Conservation (phyloP, 768 basidiomycete genomes). For the Leucosporidium scottii region DNA sequence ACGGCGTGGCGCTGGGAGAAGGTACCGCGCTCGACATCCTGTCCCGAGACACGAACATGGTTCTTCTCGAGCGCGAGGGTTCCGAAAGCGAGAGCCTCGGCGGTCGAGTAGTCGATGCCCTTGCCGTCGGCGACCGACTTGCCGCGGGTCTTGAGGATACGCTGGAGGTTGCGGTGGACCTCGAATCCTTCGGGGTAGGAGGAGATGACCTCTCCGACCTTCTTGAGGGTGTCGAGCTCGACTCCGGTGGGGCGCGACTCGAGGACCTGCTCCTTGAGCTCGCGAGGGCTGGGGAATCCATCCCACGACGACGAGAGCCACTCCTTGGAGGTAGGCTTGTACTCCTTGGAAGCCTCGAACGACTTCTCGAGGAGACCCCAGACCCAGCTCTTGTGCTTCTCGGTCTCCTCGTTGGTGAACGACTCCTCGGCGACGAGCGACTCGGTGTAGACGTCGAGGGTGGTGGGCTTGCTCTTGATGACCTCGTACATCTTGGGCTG, state of each 20-base stretch:
- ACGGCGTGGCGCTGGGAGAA: conserved; percentile 98
- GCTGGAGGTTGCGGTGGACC: conserved; percentile 85
- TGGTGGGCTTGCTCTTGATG: conserved; percentile 86
- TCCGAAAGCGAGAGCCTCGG: conserved; percentile 94
- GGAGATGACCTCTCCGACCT: conserved; percentile 80
- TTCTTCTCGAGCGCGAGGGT: conserved; percentile 84
- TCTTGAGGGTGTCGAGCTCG: conserved; percentile 65
- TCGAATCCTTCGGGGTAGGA: conserved; percentile 75
- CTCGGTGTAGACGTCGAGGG: conserved; percentile 77
- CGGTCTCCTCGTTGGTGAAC: conserved; percentile 91
- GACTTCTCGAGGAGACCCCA: conserved; percentile 99
- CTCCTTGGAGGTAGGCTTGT: conserved; percentile 86
- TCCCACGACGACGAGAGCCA: conserved; percentile 98
- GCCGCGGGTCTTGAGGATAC: conserved; percentile 79
- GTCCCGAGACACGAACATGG: conserved; percentile 90
- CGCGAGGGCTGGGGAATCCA: conserved; percentile 94
- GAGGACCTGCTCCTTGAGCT: conserved; percentile 83
- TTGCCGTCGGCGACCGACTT: conserved; percentile 83
- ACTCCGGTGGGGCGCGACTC: conserved; percentile 84
- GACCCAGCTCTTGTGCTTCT: conserved; percentile 98
- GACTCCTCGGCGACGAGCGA: conserved; percentile 82
- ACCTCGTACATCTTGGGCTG: conserved; percentile 88
- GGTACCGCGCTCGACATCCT: conserved; percentile 97
- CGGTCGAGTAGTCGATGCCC: conserved; percentile 97
- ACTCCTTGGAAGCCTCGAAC: conserved; percentile 86